Conservation (phyloP, 768 basidiomycete species). For the Tulasnella calospora region DNA sequence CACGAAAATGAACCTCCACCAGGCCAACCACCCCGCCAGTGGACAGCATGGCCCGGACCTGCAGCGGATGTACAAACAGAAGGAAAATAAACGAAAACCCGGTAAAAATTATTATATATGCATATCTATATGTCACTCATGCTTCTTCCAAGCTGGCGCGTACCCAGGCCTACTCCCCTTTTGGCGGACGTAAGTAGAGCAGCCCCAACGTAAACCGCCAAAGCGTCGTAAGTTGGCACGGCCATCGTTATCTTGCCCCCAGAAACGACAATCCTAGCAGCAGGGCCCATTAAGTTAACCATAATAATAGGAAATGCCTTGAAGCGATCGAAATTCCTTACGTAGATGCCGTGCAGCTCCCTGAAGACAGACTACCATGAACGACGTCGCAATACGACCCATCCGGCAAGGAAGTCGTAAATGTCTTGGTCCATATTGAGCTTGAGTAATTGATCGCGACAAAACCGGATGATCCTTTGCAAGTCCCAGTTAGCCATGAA, state of each 20-base stretch:
- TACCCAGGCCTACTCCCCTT: background rate
- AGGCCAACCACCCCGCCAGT: background rate
- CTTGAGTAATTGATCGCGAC: constrained; percentile 65
- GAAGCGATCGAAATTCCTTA: constrained; percentile 36
- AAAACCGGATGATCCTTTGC: constrained; percentile 51
- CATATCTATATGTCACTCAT: background rate
- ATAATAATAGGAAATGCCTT: background rate
- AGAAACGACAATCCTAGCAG: constrained; percentile 46
- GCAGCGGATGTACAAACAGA: background rate
- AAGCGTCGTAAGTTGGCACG: constrained; percentile 49
- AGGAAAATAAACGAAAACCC: background rate
- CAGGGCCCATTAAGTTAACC: background rate
- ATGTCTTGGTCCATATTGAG: constrained; percentile 50
- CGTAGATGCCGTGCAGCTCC: constrained; percentile 50
- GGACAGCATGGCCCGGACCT: background rate
- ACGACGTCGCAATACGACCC: constrained; percentile 66
- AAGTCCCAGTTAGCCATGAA: background rate
- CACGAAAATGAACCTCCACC: background rate
- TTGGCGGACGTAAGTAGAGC: background rate
- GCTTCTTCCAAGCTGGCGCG: background rate
- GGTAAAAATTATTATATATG: background rate
- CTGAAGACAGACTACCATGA: constrained; percentile 42
- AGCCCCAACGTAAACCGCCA: constrained; percentile 30
- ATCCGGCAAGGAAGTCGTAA: constrained; percentile 53
- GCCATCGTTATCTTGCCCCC: constrained; percentile 46